These are phyloP conservation scores for Fusarium palustre DNA, from an alignment of 2,329 filamentous ascomycete genomes.

Conservation along the genomic window DNA sequence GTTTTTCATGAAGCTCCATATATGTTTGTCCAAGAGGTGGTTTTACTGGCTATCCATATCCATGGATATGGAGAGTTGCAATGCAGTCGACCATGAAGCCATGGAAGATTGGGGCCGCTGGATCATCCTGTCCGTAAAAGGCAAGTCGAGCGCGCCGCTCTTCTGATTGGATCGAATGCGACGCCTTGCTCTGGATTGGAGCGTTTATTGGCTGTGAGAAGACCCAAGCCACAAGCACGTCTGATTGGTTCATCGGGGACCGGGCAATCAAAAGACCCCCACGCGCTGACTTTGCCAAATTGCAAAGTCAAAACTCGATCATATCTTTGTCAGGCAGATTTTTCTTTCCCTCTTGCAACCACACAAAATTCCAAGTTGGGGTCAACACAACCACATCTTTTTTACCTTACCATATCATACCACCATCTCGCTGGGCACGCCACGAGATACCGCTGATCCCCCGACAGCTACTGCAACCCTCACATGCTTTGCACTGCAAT, in stretches of 20 bases:
- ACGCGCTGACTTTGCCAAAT: conserved; percentile 47
- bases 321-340: conserved; percentile 38
- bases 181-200: conserved; percentile 18
- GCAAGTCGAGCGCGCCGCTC: conserved; percentile 23
- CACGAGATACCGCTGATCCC: conserved; percentile 43
- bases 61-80: conserved; percentile 18
- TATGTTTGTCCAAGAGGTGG: conserved; percentile 17
- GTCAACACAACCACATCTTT: conserved; percentile 26
- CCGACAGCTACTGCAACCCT: conserved; percentile 33
- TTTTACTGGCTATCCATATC: conserved; percentile 10
- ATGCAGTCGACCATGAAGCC: conserved; percentile 13
- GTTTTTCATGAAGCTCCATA: conserved; percentile 31
- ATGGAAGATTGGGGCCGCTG: conserved; percentile 17
- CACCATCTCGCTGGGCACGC: conserved; percentile 24
- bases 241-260: conserved; percentile 14
- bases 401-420: not conserved
- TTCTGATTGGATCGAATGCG: conserved; percentile 24
- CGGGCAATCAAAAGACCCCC: conserved; percentile 41
- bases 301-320: conserved; percentile 47
- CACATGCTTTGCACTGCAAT: conserved; percentile 2
- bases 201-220: conserved; percentile 23
- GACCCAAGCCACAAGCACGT: not conserved
- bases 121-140: conserved; percentile 21
- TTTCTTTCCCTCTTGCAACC: conserved; percentile 41
- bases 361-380: conserved; percentile 32